Base-by-base conservation (phyloP, 208 protist species). In the Balamuthia mandrillaris region DNA sequence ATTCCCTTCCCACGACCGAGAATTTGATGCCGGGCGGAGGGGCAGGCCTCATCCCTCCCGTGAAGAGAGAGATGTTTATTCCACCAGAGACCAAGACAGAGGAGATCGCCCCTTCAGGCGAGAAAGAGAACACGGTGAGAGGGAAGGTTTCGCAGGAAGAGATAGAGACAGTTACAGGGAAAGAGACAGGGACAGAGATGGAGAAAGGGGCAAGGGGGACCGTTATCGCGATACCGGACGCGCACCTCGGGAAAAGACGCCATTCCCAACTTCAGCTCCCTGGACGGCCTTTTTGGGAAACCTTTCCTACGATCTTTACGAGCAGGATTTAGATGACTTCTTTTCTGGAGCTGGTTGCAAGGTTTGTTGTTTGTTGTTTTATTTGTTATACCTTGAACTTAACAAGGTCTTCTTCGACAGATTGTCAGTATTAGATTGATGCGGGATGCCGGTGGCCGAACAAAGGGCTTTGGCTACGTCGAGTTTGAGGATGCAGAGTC, bases 221-320 rank as follows among this genome's bases (percentile, higher is more conserved):
- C 47, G 66, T 27, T 75, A 75, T 52, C 47, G 74, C 49, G 70
- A 37, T 27, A 58, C 49, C 35, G 74, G 49, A 45, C 52, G 74
- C 47, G 27, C 29, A 37, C 24, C 10, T 29, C 47, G 74, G 7
- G 27, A 14, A 5, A 45, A 31, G 74, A 18, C 74, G 16, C 37
- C 49, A 21, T 51, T 82, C 39, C 49, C 74, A 16, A 52, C 58
- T 12, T 45, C 58, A 42, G 74, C 51, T 12, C 74, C 74, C 0
- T 82, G 74, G 74, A 82, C 74, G 9, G 74, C 74, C 74, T 82
- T 82, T 29, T 45, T 82, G n/a, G 74, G 52, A n/a, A 82, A 82
- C 39, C 74, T 82, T 39, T 51, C 31, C 74, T 82, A 65, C 39
- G 49, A 82, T 31, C 31, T 65, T 10, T 35, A 82, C 12, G 74